Percentiles rank a stretch among this genome's conserved stretches.
Evolutionary conservation across 305 asterid genomes (phyloP).

Genomic region (Caryopteris hybrid): DNA sequence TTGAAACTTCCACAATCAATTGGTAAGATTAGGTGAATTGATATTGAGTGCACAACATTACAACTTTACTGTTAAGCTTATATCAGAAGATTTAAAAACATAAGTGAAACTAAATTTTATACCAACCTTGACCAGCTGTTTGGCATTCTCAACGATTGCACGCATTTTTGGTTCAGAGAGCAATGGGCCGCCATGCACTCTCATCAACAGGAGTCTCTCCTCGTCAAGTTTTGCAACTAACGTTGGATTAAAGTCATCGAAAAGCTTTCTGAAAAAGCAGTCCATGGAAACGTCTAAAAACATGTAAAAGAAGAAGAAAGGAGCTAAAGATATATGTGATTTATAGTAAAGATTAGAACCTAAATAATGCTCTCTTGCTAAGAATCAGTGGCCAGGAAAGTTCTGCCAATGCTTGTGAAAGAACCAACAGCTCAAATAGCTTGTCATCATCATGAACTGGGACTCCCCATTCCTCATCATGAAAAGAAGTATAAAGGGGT

Average conservation of each 20-base stretch:
- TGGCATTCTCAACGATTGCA: constrained; percentile 64
- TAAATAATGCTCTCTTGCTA: constrained; percentile 54
- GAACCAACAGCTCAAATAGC: constrained; percentile 70
- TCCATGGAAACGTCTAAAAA: neutral
- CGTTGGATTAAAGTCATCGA: constrained; percentile 54
- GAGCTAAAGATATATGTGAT: constrained; percentile 2
- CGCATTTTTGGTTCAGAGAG: constrained; percentile 76
- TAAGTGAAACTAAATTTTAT: neutral
- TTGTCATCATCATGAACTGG: constrained; percentile 61
- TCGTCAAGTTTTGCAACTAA: constrained; percentile 54
- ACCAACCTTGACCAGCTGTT: constrained; percentile 62
- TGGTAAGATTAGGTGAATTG: no score
- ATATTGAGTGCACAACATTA: no score
- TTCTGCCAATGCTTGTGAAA: constrained; percentile 75
- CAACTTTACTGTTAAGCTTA: neutral
- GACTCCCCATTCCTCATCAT: constrained; percentile 86
- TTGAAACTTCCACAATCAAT: neutral
- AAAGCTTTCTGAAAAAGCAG: constrained; percentile 46
- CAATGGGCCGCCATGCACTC: constrained; percentile 44
- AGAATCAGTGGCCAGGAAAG: constrained; percentile 69
- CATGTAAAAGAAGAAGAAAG: neutral
- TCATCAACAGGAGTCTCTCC: constrained; percentile 38
- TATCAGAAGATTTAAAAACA: neutral
- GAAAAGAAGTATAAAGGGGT: constrained; percentile 51
- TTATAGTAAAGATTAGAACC: constrained; percentile 27